Conservation (phyloP, 148 eudicot species). For the Talinum fruticosum region DNA sequence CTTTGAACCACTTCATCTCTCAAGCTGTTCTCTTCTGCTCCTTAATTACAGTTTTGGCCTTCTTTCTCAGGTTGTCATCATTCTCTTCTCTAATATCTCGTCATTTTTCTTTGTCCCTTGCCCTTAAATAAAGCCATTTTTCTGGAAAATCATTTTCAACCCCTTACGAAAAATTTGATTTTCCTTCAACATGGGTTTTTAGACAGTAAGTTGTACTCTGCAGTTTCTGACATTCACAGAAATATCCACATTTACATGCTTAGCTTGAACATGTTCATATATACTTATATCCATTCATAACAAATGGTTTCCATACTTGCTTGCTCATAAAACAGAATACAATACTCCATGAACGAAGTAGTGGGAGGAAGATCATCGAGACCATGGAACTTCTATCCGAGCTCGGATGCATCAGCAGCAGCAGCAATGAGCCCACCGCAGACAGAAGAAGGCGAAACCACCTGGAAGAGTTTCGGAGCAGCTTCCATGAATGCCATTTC, state of each 20-base stretch:
- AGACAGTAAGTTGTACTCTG: too few relatives aligned
- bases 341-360: constrained; percentile 18
- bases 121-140: too few relatives aligned
- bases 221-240: not conserved
- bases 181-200: too few relatives aligned
- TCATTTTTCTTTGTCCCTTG: too few relatives aligned
- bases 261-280: not conserved
- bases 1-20: not conserved
- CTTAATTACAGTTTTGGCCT: not conserved
- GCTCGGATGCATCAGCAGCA: constrained; percentile 1
- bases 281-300: not conserved
- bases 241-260: not conserved
- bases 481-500: constrained; percentile 66
- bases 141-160: too few relatives aligned
- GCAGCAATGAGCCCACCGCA: not conserved
- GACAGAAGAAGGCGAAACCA: constrained; percentile 22
- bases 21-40: not conserved
- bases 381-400: constrained; percentile 29
- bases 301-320: not conserved
- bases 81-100: too few relatives aligned
- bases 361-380: constrained; percentile 19
- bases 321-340: not conserved
- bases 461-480: constrained; percentile 40
- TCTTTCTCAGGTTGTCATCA: too few relatives aligned
- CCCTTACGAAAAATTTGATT: too few relatives aligned